Evolutionary conservation across 1,284 basidiomycete genomes (phyloP).

Genomic region (Volvariella surrecta): DNA sequence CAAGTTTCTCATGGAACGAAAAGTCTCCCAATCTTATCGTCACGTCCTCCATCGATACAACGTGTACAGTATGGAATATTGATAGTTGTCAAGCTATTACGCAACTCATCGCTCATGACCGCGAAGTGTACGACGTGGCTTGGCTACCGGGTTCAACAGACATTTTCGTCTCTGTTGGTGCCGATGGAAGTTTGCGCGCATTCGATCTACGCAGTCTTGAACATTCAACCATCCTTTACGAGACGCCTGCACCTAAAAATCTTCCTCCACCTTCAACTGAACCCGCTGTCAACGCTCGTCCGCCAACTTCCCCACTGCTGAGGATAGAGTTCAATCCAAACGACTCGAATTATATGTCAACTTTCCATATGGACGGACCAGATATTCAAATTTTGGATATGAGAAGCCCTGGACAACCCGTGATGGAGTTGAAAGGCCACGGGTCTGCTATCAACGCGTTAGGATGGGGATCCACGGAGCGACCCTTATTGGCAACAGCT

Average conservation of each 20-base stretch:
- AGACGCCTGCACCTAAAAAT: constrained; percentile 78
- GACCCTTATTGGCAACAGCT: constrained; percentile 77
- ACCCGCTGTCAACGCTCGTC: constrained; percentile 50
- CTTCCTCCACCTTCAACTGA: constrained; percentile 48
- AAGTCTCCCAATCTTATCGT: constrained; percentile 83
- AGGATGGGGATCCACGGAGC: constrained; percentile 80
- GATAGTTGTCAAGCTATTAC: constrained; percentile 94
- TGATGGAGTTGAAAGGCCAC: constrained; percentile 84
- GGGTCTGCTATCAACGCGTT: constrained; percentile 72
- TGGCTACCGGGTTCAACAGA: constrained; percentile 98
- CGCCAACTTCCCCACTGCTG: constrained; percentile 73
- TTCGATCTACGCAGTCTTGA: constrained; percentile 96
- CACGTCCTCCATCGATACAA: constrained; percentile 94
- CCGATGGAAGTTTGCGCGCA: constrained; percentile 92
- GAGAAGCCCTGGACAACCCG: constrained; percentile 88
- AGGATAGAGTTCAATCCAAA: constrained; percentile 83
- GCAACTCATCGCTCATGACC: constrained; percentile 96
- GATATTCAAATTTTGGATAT: constrained; percentile 91
- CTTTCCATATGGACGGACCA: constrained; percentile 83
- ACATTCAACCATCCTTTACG: constrained; percentile 98
- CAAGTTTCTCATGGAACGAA: constrained; percentile 95
- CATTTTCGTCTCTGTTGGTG: constrained; percentile 97
- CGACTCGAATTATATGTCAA: constrained; percentile 89
- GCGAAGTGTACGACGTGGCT: constrained; percentile 95
- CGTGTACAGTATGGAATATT: constrained; percentile 96